Evolutionary conservation across 1,284 basidiomycete species (phyloP).

Genomic region (Macrocybe sp.): DNA sequence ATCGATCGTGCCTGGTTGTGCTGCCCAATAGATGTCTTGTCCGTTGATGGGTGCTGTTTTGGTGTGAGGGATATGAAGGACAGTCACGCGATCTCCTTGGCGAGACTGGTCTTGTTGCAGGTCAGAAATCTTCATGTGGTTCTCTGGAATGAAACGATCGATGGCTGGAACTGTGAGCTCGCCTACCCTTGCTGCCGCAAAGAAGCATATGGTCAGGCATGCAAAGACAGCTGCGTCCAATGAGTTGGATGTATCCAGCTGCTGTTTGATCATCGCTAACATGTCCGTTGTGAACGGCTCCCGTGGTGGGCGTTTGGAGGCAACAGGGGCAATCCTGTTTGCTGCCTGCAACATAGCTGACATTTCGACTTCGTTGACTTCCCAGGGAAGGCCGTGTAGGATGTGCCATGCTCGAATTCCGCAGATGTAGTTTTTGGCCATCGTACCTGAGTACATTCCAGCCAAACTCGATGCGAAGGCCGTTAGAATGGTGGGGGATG

Average conservation of each 20-base stretch:
- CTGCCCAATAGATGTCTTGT: conserved; percentile 19
- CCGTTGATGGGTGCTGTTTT: conserved; percentile 11
- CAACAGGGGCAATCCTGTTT: conserved; percentile 7
- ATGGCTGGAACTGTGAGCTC: conserved; percentile 26
- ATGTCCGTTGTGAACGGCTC: conserved; percentile 14
- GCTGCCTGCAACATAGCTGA: conserved; percentile 14
- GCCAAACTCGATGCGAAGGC: no score
- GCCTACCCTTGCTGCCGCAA: conserved; percentile 15
- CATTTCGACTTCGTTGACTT: conserved; percentile 13
- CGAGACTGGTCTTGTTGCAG: conserved; percentile 7
- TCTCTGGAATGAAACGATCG: conserved; percentile 13
- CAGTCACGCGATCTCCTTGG: conserved; percentile 11
- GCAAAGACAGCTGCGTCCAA: conserved; percentile 24
- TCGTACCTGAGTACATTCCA: neutral
- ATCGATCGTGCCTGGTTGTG: conserved; percentile 16
- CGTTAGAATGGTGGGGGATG: no score
- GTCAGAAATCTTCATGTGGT: conserved; percentile 14
- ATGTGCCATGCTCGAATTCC: conserved; percentile 27
- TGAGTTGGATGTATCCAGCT: conserved; percentile 15
- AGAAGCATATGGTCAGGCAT: conserved; percentile 26
- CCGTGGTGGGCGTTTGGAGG: conserved; percentile 12
- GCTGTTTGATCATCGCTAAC: conserved; percentile 4
- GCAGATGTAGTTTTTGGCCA: conserved; percentile 19
- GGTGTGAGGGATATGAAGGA: conserved; percentile 18
- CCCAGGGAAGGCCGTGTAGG: conserved; percentile 21